phyloP scores from a whole-genome alignment of 495 filamentous ascomycete genomes.

The Penicillium turbatum region DNA sequence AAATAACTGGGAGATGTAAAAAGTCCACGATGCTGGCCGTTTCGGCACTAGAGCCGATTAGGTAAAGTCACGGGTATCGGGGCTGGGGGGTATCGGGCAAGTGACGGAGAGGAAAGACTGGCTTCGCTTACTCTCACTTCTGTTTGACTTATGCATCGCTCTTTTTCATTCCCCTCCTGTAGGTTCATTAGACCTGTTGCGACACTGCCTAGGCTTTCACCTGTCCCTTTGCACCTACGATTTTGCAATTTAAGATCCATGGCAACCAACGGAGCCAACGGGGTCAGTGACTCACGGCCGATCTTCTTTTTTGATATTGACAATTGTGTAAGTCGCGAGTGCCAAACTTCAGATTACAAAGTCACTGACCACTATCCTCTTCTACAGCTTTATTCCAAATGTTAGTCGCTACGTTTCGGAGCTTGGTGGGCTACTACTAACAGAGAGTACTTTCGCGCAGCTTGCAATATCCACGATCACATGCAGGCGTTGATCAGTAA shows the following conservation, averaged over 20 bases:
- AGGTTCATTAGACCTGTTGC: conserved; percentile 9
- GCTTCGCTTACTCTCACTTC: not conserved
- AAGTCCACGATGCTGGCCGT: conserved; percentile 10
- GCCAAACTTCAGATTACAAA: not conserved
- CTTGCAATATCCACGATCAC: conserved; percentile 64
- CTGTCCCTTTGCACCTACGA: not conserved
- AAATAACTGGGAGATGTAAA: conserved; percentile 5
- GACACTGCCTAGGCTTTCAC: conserved; percentile 1
- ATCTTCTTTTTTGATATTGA: conserved; percentile 95
- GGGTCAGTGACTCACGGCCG: conserved; percentile 42
- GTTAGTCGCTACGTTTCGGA: conserved; percentile 21
- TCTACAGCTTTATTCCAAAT: conserved; percentile 51
- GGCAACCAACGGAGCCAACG: conserved; percentile 19
- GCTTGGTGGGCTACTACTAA: conserved; percentile 7
- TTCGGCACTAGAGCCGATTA: conserved; percentile 19
- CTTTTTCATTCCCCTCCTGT: conserved; percentile 8
- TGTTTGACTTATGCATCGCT: conserved; percentile 18
- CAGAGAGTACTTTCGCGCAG: conserved; percentile 30
- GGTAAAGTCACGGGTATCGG: conserved; percentile 19
- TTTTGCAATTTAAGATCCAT: conserved; percentile 18
- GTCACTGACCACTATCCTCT: conserved; percentile 10
- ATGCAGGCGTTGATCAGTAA: conserved; percentile 66
- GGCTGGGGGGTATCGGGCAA: not conserved
- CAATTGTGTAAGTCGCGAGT: conserved; percentile 68
- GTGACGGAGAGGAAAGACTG: not conserved